Conservation (phyloP, 1,139 yeast genomes). For the Debaryomyces udenii region DNA sequence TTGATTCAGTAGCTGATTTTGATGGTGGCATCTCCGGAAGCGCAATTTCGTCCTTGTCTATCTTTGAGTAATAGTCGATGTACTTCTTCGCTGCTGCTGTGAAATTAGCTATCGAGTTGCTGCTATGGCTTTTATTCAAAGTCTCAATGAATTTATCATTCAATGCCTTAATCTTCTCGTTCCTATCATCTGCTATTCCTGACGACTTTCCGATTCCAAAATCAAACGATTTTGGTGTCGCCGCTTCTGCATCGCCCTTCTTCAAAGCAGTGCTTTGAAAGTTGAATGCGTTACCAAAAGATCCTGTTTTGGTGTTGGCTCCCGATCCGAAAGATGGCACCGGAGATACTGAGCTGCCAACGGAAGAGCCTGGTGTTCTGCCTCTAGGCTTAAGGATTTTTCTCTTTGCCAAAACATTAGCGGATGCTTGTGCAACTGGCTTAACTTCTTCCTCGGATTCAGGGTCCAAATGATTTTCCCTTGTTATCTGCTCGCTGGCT, state of each 20-base stretch:
- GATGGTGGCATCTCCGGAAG: neutral
- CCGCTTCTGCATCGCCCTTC: neutral
- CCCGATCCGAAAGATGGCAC: conserved; percentile 9
- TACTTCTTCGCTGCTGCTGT: conserved; percentile 62
- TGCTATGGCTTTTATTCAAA: conserved; percentile 43
- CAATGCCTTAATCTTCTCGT: conserved; percentile 62
- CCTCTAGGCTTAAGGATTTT: conserved; percentile 65
- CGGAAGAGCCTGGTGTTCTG: conserved; percentile 15
- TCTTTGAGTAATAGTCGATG: conserved; percentile 52
- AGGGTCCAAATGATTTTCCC: conserved; percentile 38
- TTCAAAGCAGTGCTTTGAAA: neutral
- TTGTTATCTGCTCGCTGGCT: conserved; percentile 62
- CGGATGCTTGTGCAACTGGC: conserved; percentile 52
- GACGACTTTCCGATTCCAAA: neutral
- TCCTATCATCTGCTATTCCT: conserved; percentile 21
- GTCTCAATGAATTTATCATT: conserved; percentile 64
- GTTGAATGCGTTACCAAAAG: conserved; percentile 2
- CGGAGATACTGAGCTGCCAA: conserved; percentile 4
- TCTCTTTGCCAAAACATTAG: conserved; percentile 65
- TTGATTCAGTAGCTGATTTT: conserved; percentile 8
- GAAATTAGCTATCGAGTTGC: conserved; percentile 61
- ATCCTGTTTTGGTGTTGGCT: conserved; percentile 2
- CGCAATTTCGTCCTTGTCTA: conserved; percentile 27
- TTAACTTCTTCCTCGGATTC: conserved; percentile 34
- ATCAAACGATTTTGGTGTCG: neutral